phyloP scores from a whole-genome alignment of 176 grass and related monocot genomes.

The Cymbopogon citratus region DNA sequence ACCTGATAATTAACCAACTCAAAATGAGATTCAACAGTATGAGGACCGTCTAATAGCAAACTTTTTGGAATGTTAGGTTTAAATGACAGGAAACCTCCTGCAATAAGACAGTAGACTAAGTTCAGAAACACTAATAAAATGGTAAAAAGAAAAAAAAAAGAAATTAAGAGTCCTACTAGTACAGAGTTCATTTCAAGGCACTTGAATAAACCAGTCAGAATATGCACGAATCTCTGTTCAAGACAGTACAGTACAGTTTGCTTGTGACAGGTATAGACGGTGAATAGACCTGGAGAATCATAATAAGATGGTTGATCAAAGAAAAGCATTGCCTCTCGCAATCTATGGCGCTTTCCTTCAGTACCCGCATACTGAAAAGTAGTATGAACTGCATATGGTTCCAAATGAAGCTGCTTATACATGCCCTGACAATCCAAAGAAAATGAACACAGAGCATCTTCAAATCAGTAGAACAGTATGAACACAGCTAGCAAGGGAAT shows the following conservation, averaged over 20 bases:
- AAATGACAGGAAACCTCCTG: slow-evolving; percentile 94
- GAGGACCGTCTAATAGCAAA: slow-evolving; percentile 72
- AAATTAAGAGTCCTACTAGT: neutral
- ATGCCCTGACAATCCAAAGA: slow-evolving; percentile 55
- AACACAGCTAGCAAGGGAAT: neutral
- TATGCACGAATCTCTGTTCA: neutral
- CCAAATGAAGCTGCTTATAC: slow-evolving; percentile 74
- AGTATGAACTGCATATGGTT: slow-evolving; percentile 96
- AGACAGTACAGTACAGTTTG: neutral
- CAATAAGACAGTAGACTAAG: slow-evolving; percentile 19
- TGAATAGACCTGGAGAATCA: slow-evolving; percentile 67
- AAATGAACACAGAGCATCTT: neutral
- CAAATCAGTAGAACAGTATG: neutral
- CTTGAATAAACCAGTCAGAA: neutral
- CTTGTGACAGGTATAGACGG: slow-evolving; percentile 3
- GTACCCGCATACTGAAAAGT: slow-evolving; percentile 97
- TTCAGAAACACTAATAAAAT: slow-evolving; percentile 7
- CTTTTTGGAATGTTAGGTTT: slow-evolving; percentile 74
- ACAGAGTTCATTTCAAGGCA: neutral
- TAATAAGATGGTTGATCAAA: slow-evolving; percentile 79
- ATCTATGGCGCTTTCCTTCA: slow-evolving; percentile 93
- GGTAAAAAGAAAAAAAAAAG: neutral
- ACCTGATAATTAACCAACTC: slow-evolving; percentile 87
- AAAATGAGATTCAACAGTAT: slow-evolving; percentile 89
- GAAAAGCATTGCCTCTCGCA: slow-evolving; percentile 92